Base-by-base conservation (phyloP, 495 filamentous ascomycete genomes). In the Penicillium riverlandense region DNA sequence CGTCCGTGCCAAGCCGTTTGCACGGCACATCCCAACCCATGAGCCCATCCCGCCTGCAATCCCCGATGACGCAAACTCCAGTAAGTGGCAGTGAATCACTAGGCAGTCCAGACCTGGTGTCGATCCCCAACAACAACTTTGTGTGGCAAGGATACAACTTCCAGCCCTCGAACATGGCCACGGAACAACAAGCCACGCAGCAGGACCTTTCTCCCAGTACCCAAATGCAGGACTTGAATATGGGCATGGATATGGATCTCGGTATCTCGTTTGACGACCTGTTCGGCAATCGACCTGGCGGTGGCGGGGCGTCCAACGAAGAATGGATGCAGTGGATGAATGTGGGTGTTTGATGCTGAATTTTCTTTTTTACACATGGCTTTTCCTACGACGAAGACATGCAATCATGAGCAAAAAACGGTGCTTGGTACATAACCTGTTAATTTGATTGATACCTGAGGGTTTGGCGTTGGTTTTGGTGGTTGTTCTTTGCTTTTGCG, bases 261-360 rank as follows among this genome's bases (percentile, higher is more conserved):
- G 62, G 62, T 1, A 61, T 71, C 28, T 62, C 65, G 8, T 63
- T 73, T 35, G 67, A 70, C 40, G 69, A 73, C 36, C 53, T 73
- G 29, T 69, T 73, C 35, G 69, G 67, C 8, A 70, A 64, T 38
- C 55, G 52, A 29, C 45, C 54, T 16, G 50, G 43, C 40, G 40
- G 49, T 43, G 22, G 2, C 22, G 47, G 47, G 38, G 42, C 45
- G 12, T 29, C 52, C 15, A 66, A 57, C 30, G 69, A 72, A 31
- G 69, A 73, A 5, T 73, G 66, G 67, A 55, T 54, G 15, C 65
- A 69, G 40, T 73, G 67, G 66, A 66, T 70, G 67, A 70, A 64
- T 47, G 43, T 46, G 6, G 47, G 40, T 10, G 40, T 40, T 12
- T 58, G 37, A 48, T 2, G 7, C 33, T n/a, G 27, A 4, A 0